These are phyloP conservation scores for Cordyceps javanica DNA, from an alignment of 2,329 filamentous ascomycete species.

Conservation along the genomic window DNA sequence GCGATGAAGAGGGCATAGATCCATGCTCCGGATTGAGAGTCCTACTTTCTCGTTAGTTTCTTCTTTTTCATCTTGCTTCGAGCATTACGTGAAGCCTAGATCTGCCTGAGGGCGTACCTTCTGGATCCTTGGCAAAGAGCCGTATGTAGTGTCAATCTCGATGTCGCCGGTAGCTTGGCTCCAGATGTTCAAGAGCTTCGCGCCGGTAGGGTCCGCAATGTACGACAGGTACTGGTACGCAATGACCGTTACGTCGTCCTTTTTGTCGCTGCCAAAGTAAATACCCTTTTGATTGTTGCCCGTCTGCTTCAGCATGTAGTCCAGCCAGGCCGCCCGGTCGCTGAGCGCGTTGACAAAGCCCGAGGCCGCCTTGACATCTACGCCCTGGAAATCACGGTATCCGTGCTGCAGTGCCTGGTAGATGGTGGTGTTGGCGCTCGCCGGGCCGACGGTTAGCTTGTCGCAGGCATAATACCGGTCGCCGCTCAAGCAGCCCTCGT, in stretches of 20 bases:
- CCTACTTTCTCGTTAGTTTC: slow-evolving; percentile 30
- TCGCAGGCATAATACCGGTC: slow-evolving; percentile 4
- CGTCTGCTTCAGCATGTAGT: slow-evolving; percentile 9
- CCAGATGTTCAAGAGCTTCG: slow-evolving; percentile 16
- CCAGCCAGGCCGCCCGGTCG: slow-evolving; percentile 8
- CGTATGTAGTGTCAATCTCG: slow-evolving; percentile 48
- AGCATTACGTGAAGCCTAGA: too few relatives aligned
- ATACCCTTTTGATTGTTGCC: slow-evolving; percentile 11
- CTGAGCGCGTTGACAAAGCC: slow-evolving; percentile 13
- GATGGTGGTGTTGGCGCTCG: slow-evolving; percentile 27
- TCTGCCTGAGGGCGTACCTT: slow-evolving; percentile 16
- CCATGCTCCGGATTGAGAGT: slow-evolving; percentile 52
- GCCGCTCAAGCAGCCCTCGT: slow-evolving; percentile 32
- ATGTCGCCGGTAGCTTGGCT: slow-evolving; percentile 19
- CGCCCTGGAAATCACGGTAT: slow-evolving; percentile 13
- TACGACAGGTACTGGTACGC: slow-evolving; percentile 12
- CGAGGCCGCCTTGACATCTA: neutral
- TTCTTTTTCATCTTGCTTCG: too few relatives aligned
- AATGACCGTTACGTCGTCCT: slow-evolving; percentile 13
- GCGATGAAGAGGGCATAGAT: slow-evolving; percentile 62
- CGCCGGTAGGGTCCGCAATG: slow-evolving; percentile 4
- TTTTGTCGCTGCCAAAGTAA: slow-evolving; percentile 6
- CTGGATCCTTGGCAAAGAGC: slow-evolving; percentile 53
- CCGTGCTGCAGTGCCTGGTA: slow-evolving; percentile 12
- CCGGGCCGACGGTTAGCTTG: slow-evolving; percentile 14